Evolutionary conservation across 2,329 filamentous ascomycete species (phyloP), one percentile per base, ranked within the genome.

Genomic region (Blastomyces silverae): DNA sequence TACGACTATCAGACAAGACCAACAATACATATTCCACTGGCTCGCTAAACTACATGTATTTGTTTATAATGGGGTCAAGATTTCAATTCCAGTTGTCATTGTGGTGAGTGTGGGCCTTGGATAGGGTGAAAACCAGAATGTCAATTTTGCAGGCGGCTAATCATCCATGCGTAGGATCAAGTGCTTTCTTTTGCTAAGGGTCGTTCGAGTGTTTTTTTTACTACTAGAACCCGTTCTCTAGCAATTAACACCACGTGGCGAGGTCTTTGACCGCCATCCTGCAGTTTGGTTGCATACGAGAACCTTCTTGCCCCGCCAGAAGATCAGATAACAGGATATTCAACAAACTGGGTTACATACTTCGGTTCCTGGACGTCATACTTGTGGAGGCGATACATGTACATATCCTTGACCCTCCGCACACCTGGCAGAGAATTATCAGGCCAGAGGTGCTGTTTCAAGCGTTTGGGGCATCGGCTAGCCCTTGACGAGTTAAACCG

Each of bases 311-410:
- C 17, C 25, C 7, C 25, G 15, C 17, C 10, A 50, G 13, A 22
- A 31, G 17, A 25, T 20, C 58, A n/a, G n/a, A 61, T 50, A 37
- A n/a, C 58, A 34, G 11, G 58, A 48, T 37, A 10, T 61, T 28
- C 34, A 17, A 37, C 20, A 25, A 31, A 20, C 48, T 61, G 25
- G 15, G 28, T 13, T 50, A 25, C 58, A 31, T 46, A 17, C 25
- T 48, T 61, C 3, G 17, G 42, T 31, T 61, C 58, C 57, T 59
- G 58, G 58, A 61, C 42, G 58, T 61, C 58, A 61, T 61, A 61
- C 44, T n/a, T 61, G 42, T 31, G 58, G 58, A 48, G 31, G 39
- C 15, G 28, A 8, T 46, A 17, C 42, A 48, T 46, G 4, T 46
- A 17, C 42, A 48, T 46, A 31, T 46, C 13, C 46, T 46, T 44